These are phyloP conservation scores for Panus rudis DNA, from an alignment of 768 basidiomycete species.

Conservation along the genomic window DNA sequence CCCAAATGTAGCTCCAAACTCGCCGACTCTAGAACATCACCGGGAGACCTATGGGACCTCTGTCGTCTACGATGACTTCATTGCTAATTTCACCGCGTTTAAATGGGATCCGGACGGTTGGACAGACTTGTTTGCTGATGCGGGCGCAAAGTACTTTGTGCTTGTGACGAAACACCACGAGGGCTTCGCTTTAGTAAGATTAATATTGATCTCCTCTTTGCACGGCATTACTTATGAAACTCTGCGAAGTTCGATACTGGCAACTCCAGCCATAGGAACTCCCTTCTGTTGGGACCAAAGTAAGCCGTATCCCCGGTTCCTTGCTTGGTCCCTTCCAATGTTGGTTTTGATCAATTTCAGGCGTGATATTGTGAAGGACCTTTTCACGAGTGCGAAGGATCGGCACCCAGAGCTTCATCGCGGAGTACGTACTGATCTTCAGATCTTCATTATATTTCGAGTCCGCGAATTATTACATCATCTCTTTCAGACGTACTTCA, in stretches of 20 bases:
- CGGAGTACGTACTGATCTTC: constrained; percentile 31
- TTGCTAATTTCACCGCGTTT: constrained; percentile 42
- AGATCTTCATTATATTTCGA: background rate
- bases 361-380: constrained; percentile 44
- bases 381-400: constrained; percentile 40
- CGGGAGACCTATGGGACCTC: constrained; percentile 38
- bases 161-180: constrained; percentile 61
- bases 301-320: background rate
- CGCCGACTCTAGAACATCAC: constrained; percentile 44
- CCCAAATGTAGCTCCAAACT: constrained; percentile 28
- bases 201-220: background rate
- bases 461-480: background rate
- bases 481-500: constrained; percentile 5
- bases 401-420: constrained; percentile 45
- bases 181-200: constrained; percentile 38
- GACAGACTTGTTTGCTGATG: constrained; percentile 46
- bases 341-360: background rate
- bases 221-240: background rate
- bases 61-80: constrained; percentile 52
- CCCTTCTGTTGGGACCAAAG: constrained; percentile 40
- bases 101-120: constrained; percentile 50
- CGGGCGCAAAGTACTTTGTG: constrained; percentile 59
- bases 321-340: no score
- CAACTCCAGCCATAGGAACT: constrained; percentile 44
- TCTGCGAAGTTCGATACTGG: constrained; percentile 39